phyloP scores from a whole-genome alignment of 1,139 yeast genomes.

The Geotrichum fermentans region DNA sequence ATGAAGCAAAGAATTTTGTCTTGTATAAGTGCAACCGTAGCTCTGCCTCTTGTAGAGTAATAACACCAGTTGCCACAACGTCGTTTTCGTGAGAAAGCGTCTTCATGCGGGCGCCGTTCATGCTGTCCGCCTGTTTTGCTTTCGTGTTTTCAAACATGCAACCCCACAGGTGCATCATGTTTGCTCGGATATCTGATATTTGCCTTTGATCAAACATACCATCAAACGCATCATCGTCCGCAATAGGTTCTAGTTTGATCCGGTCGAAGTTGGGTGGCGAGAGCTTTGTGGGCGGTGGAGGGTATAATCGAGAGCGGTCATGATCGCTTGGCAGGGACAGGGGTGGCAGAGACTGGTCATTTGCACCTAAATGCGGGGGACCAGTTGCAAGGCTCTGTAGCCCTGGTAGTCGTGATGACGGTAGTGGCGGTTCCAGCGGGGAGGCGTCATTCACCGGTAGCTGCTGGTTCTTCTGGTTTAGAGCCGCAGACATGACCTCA shows the following conservation, averaged over 20 bases:
- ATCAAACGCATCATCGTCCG: background rate
- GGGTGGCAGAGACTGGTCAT: background rate
- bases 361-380: background rate
- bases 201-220: constrained; percentile 4
- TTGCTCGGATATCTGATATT: constrained; percentile 29
- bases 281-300: background rate
- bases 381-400: background rate
- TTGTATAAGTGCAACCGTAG: constrained; percentile 32
- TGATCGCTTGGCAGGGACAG: too few relatives aligned
- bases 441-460: background rate
- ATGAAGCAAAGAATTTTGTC: constrained; percentile 27
- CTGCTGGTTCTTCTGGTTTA: constrained; percentile 18
- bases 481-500: constrained; percentile 33
- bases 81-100: constrained; percentile 31
- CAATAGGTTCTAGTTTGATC: background rate
- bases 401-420: background rate
- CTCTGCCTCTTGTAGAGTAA: constrained; percentile 34
- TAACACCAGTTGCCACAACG: constrained; percentile 33
- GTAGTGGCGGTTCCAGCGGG: background rate
- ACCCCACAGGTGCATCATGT: constrained; percentile 34
- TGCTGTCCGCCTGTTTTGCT: constrained; percentile 27
- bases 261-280: background rate
- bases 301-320: background rate
- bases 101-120: constrained; percentile 22
- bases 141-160: constrained; percentile 30